Conservation (phyloP, 495 filamentous ascomycete genomes). For the Podospora sp. region DNA sequence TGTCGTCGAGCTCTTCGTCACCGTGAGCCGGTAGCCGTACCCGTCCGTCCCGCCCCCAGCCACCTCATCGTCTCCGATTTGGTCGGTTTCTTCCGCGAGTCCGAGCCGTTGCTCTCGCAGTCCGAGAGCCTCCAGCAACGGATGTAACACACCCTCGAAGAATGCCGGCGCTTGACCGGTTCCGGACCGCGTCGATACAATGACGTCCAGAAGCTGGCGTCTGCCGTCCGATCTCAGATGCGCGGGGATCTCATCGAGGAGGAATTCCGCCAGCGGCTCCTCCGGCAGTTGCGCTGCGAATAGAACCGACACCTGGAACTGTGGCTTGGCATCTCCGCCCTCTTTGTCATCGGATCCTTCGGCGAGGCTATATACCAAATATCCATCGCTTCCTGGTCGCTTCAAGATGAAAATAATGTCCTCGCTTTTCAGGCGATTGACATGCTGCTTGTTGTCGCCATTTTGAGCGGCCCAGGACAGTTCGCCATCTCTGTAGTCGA, state of each 20-base stretch:
- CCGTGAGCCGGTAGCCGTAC: slow-evolving; percentile 42
- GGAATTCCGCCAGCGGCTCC: slow-evolving; percentile 33
- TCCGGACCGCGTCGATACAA: slow-evolving; percentile 77
- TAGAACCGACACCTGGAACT: slow-evolving; percentile 35
- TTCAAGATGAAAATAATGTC: slow-evolving; percentile 41
- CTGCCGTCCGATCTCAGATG: slow-evolving; percentile 44
- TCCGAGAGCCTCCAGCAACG: slow-evolving; percentile 50
- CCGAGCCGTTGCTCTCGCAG: slow-evolving; percentile 10
- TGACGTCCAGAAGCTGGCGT: slow-evolving; percentile 47
- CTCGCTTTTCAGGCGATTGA: slow-evolving; percentile 30
- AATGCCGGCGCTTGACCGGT: slow-evolving; percentile 61
- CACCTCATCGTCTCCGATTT: not conserved
- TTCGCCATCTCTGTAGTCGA: slow-evolving; percentile 9
- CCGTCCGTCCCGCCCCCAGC: not conserved
- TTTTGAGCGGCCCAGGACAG: slow-evolving; percentile 12
- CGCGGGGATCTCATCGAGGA: slow-evolving; percentile 35
- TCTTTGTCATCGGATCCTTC: slow-evolving; percentile 25
- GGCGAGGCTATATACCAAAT: slow-evolving; percentile 40
- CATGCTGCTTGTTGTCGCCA: not conserved
- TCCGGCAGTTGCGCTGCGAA: slow-evolving; percentile 33
- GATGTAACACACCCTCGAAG: slow-evolving; percentile 59
- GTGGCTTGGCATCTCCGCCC: slow-evolving; percentile 16
- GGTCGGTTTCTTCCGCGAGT: not conserved
- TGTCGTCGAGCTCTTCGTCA: slow-evolving; percentile 62
- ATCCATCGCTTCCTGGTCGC: slow-evolving; percentile 12